Conservation (phyloP, 805 yeast genomes). For the Spathaspora hagerdaliae region DNA sequence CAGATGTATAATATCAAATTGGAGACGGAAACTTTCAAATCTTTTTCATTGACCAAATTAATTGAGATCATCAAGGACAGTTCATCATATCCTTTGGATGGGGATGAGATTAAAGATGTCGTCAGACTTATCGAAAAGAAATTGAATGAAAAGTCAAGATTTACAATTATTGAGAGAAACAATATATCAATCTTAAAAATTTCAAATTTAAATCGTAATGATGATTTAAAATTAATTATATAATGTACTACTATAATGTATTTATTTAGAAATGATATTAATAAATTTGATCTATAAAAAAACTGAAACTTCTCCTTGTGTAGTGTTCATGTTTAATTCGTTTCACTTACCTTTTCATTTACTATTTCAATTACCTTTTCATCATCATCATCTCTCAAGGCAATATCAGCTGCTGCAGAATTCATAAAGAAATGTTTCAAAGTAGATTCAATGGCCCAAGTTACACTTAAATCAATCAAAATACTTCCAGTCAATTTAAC, state of each 20-base stretch:
- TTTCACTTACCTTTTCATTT: background rate
- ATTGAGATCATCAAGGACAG: slow-evolving; percentile 31
- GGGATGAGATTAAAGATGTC: slow-evolving; percentile 26
- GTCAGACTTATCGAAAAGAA: slow-evolving; percentile 17
- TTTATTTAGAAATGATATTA: too few species aligned
- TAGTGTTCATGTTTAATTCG: too few species aligned
- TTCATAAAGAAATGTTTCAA: slow-evolving; percentile 87
- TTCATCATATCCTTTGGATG: slow-evolving; percentile 23
- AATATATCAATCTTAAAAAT: slow-evolving; percentile 24
- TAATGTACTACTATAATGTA: too few species aligned
- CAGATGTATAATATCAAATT: slow-evolving; percentile 15
- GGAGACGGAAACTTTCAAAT: slow-evolving; percentile 6
- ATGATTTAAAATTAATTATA: slow-evolving; percentile 17
- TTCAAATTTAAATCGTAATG: slow-evolving; percentile 19
- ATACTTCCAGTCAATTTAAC: slow-evolving; percentile 69
- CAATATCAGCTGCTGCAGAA: slow-evolving; percentile 88
- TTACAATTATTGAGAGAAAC: slow-evolving; percentile 20
- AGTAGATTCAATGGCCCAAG: slow-evolving; percentile 75
- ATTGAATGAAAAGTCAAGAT: slow-evolving; percentile 8
- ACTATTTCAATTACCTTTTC: background rate
- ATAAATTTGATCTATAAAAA: too few species aligned
- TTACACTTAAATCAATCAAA: slow-evolving; percentile 67
- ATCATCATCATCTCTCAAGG: slow-evolving; percentile 36
- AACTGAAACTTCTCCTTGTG: too few species aligned
- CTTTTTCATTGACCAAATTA: slow-evolving; percentile 22